phyloP scores from a whole-genome alignment of 768 basidiomycete genomes.

The Mycena alexandri region DNA sequence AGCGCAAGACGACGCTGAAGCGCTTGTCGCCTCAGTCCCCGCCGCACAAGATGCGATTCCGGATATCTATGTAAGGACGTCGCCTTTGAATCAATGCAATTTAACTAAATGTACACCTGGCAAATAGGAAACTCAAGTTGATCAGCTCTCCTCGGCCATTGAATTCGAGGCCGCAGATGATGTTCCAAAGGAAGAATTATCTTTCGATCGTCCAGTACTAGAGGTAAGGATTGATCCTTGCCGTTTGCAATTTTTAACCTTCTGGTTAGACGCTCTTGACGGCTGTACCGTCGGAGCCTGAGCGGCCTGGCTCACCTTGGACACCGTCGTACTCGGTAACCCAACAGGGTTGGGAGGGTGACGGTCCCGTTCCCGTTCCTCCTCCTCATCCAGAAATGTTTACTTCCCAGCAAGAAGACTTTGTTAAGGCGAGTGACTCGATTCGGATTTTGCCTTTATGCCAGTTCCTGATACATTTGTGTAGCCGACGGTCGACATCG shows the following conservation, averaged over 20 bases:
- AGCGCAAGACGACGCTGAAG: not conserved
- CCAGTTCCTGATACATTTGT: not conserved
- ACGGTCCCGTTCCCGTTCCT: not conserved
- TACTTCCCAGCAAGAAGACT: not conserved
- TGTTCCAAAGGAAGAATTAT: not conserved
- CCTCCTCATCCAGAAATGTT: constrained; percentile 9
- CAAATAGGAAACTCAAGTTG: not conserved
- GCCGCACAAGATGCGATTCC: not conserved
- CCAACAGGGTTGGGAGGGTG: constrained; percentile 37
- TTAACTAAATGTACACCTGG: not conserved
- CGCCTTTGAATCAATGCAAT: not conserved
- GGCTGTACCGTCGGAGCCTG: constrained; percentile 19
- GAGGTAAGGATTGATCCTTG: constrained; percentile 10
- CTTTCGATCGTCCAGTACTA: not conserved
- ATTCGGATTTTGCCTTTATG: not conserved
- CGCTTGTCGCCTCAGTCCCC: not conserved
- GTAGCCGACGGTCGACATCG: constrained; percentile 40
- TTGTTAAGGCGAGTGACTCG: constrained; percentile 13
- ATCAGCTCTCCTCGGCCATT: not conserved
- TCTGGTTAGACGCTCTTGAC: constrained; percentile 18
- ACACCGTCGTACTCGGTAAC: constrained; percentile 45
- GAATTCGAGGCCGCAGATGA: not conserved
- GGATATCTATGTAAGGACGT: constrained; percentile 1
- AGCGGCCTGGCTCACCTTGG: constrained; percentile 42
- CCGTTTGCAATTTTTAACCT: constrained; percentile 1